Evolutionary conservation across 2,329 filamentous ascomycete species (phyloP), one percentile per base, ranked within the genome.

Genomic region (Diplodia corticola): DNA sequence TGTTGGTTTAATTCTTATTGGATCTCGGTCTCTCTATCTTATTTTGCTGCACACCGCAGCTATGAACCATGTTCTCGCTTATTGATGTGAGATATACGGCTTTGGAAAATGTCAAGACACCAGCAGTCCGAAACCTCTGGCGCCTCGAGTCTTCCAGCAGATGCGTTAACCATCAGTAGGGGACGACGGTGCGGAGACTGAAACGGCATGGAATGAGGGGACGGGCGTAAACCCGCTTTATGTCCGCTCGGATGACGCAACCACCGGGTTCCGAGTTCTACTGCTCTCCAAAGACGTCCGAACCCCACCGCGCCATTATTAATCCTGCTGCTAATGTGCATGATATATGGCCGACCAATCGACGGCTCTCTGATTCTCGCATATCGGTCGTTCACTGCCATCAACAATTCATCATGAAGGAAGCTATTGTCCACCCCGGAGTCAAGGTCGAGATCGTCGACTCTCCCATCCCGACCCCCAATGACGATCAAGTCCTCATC

Each of bases 381-480:
- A 4, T 9, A 44, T n/a, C 15, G 40, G n/a, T 20, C 40, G 15
- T 20, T 20, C 4, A 20, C 40, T 9, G 15, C 40, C 40, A 44
- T n/a, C n/a, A 44, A n/a, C 37, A 17, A 44, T 7, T n/a, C 24
- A 67, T 13, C 9, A 73, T 73, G 72, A 74, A 73, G 68, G 71
- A 73, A 71, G 73, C 71, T n/a, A 69, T 73, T 50, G 68, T 73
- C 69, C 46, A 49, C 28, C 63, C 50, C 9, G 63, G 50, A 3
- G 68, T 73, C 4, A 71, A 69, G 44, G 77, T 79, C 68, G 69
- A 73, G 4, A 76, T 84, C 50, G 73, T 78, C 12, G 76, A 79
- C 51, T 71, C 72, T 3, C 64, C 72, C 0, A 72, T 78, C 24
- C 76, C 76, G 1, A 68, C 73, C 35, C 76, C 76, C 1, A 70